Conservation (phyloP, 768 basidiomycete genomes). For the Tricholoma hemisulphureum region DNA sequence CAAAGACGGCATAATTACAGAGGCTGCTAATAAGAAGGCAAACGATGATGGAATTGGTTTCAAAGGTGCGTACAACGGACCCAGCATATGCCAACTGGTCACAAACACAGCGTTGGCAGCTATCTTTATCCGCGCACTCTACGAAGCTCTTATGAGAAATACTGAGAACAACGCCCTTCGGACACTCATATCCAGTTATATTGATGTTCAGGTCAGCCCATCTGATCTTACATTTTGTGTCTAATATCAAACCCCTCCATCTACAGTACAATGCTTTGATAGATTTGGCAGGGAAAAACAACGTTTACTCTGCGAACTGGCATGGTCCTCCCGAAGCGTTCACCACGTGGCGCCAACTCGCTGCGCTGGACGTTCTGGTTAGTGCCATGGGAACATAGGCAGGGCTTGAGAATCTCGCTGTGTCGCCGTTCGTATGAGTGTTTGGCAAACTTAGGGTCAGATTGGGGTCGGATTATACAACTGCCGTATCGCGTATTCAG, state of each 20-base stretch:
- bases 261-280: constrained; percentile 49
- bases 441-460: too few species aligned
- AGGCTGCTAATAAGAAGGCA: constrained; percentile 38
- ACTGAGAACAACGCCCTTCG: constrained; percentile 35
- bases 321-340: constrained; percentile 44
- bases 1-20: constrained; percentile 50
- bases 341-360: constrained; percentile 51
- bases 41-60: constrained; percentile 52
- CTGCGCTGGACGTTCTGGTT: too few species aligned
- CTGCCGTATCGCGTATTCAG: too few species aligned
- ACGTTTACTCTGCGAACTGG: constrained; percentile 45
- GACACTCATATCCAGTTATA: constrained; percentile 46
- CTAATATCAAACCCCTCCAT: not conserved
- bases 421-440: too few species aligned
- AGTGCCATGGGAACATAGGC: too few species aligned
- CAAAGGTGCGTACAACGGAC: constrained; percentile 40
- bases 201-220: constrained; percentile 51
- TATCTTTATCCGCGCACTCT: constrained; percentile 47
- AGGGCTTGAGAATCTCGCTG: too few species aligned
- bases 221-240: not conserved
- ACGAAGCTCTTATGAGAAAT: constrained; percentile 44
- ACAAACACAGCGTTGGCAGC: constrained; percentile 20
- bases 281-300: constrained; percentile 44
- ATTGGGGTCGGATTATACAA: too few species aligned
- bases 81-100: not conserved